A percentile compares a stretch with the other conserved stretches of the same genome.
Conservation (phyloP, 352 stramenopile species). For the Globisporangium ultimum region DNA sequence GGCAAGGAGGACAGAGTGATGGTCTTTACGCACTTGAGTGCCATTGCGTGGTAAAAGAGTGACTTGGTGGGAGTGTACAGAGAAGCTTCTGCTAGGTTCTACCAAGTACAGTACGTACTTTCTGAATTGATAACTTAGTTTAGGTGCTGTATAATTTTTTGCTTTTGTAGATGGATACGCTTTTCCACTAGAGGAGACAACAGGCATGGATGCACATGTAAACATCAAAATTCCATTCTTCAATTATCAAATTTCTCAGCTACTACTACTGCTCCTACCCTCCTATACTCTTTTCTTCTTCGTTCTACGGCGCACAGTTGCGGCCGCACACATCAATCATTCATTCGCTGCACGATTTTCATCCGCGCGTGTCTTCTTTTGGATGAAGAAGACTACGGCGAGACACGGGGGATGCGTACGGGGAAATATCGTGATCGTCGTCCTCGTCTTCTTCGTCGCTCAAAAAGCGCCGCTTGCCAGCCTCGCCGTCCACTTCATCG, state of each 20-base stretch:
- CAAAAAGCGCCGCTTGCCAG: slow-evolving; percentile 12
- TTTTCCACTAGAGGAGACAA: too few species aligned
- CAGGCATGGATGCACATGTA: too few species aligned
- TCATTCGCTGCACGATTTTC: slow-evolving; percentile 1
- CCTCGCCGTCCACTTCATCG: slow-evolving; percentile 27
- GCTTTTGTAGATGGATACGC: too few species aligned
- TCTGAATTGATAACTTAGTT: too few species aligned
- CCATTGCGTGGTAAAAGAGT: neutral
- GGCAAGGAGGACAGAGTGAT: neutral
- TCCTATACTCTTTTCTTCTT: neutral
- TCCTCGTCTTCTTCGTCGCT: slow-evolving; percentile 16
- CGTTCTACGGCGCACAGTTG: neutral
- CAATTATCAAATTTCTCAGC: too few species aligned
- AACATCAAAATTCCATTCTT: too few species aligned
- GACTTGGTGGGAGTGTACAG: neutral
- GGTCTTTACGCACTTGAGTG: neutral
- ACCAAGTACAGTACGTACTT: too few species aligned
- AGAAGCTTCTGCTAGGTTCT: too few species aligned
- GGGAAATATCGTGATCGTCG: slow-evolving; percentile 15
- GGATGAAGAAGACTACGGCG: slow-evolving; percentile 19
- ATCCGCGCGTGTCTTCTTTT: slow-evolving; percentile 26
- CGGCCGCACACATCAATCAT: neutral
- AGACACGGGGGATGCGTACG: slow-evolving; percentile 17
- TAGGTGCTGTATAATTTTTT: too few species aligned
- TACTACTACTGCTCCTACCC: too few species aligned